Base-by-base conservation (phyloP, 1,139 yeast genomes). In the Hyphopichia khmerensis region DNA sequence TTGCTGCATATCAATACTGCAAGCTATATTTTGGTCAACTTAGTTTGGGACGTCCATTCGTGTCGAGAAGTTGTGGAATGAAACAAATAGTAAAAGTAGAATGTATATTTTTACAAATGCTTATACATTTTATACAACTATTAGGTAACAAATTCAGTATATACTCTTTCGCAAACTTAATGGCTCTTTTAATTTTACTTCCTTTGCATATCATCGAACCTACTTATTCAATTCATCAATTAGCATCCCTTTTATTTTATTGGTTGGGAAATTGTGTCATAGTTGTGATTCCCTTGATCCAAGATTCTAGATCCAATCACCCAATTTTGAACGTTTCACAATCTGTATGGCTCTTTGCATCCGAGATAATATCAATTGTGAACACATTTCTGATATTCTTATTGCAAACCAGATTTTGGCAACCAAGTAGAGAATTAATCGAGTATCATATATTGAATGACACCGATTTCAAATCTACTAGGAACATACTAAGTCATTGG, bases 401-500 rank as follows among this genome's bases (percentile, higher is more conserved):
- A 14, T 44, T 57, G 35, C 59, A 58, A 42, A 43, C 40, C 6
- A 39, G 34, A 37, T 46, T 36, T 11, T 37, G 39, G 39, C 3
- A 19, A 4, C 39, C 39, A 7, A 37, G 35, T 16, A 8, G 10
- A 8, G 58, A 56, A 34, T 41, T 46, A 27, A 47, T 43, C 45
- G 52, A 42, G 23, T 56, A 38, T 45, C 53, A 34, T 43, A 48
- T 16, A 14, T 23, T 37, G 13, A 37, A 37, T 23, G 23, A 31
- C 15, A 11, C 19, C 29, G 39, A 37, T 13, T 15, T 37, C 15
- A 8, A 7, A 14, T 29, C 39, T 15, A 23, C 15, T 2, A 15
- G 39, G 10, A 37, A 37, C 17, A 37, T 37, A 4, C 52, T 62
- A 37, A 51, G 60, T 4, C 40, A 46, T 14, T 43, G 61, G 38